A percentile compares a stretch with the other conserved stretches of the same genome.
These are phyloP conservation scores for Chimonanthus praecox DNA, from an alignment of 164 flowering plant genomes.

Conservation along the genomic window DNA sequence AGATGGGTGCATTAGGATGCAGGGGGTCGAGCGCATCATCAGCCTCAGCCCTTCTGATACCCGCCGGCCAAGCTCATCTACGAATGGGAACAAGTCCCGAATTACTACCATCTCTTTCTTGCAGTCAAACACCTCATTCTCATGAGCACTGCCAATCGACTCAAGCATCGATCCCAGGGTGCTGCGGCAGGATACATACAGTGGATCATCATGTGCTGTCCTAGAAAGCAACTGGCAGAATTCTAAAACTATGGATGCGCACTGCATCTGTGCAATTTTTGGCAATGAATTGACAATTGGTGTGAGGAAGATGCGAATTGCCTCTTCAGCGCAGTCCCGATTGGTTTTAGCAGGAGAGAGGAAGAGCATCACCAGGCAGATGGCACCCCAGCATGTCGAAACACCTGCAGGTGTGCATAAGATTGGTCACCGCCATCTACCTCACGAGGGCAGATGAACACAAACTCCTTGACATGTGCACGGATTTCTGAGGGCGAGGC, in stretches of 20 bases:
- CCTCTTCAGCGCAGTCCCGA: constrained; percentile 43
- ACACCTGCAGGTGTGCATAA: constrained; percentile 44
- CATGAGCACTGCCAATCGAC: constrained; percentile 20
- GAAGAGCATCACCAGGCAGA: constrained; percentile 63
- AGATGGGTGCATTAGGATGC: constrained; percentile 7
- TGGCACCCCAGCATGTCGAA: constrained; percentile 45
- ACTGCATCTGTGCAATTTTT: constrained; percentile 22
- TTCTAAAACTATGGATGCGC: constrained; percentile 55
- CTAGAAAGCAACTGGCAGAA: constrained; percentile 67
- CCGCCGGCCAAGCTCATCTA: constrained; percentile 47
- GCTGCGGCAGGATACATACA: constrained; percentile 53
- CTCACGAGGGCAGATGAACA: constrained; percentile 26
- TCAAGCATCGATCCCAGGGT: constrained; percentile 59
- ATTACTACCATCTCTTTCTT: constrained; percentile 20
- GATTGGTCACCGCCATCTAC: constrained; percentile 20
- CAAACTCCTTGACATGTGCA: constrained; percentile 29
- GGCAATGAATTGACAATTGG: constrained; percentile 19
- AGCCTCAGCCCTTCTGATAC: constrained; percentile 32
- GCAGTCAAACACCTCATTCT: constrained; percentile 10
- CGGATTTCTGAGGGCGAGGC: constrained; percentile 12
- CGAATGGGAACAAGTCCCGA: constrained; percentile 58
- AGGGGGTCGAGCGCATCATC: constrained; percentile 15
- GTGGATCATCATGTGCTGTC: constrained; percentile 25
- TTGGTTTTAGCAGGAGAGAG: constrained; percentile 33
- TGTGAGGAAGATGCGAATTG: constrained; percentile 41